Base-by-base conservation (phyloP, 768 basidiomycete genomes). In the Leccinum imitatum region DNA sequence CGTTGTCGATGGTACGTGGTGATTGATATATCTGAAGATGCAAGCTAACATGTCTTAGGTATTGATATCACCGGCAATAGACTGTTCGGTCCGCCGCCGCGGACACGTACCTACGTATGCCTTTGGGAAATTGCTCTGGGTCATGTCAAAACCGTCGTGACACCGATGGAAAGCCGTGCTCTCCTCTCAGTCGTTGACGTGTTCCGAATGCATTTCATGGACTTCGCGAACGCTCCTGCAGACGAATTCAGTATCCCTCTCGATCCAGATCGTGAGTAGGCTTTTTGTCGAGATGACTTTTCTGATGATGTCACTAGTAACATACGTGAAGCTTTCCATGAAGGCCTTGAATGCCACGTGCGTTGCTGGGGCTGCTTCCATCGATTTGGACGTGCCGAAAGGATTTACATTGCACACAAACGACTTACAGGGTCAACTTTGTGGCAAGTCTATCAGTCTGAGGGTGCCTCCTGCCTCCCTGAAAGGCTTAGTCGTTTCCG, bases 51-150 rank as follows among this genome's bases (percentile, higher is more conserved):
- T 51, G 31, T 59, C 11, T 23, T 25, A 90, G 92, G 90, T 11
- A 72, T 95, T 64, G 84, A 91, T 61, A 84, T 98, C 52, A 84
- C 85, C 14, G 88, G 91, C 2, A 84, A 97, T 69, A 85, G 95
- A 25, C 76, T 98, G 11, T 96, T 97, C 68, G 96, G 96, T 8
- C 91, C 92, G 13, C 85, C 87, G 59, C 96, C 96, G 7, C 82
- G 84, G 3, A 91, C 90, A 0, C 75, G 90, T 2, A 87, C 93
- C 1, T 98, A 98, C 68, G 78, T 96, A 6, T 98, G 95, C 69
- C 82, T 97, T 14, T 98, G 96, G 96, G 93, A 96, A 67, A 83
- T 95, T 50, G 76, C 76, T n/a, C 37, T 94, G 17, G 93, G 93
- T 6, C 69, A 79, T 35, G 69, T 91, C 51, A 87, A 84, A 66